Percentiles rank a stretch among this genome's conserved stretches.
Conservation (phyloP, 1,284 basidiomycete species). For the Cronartium quercuum region DNA sequence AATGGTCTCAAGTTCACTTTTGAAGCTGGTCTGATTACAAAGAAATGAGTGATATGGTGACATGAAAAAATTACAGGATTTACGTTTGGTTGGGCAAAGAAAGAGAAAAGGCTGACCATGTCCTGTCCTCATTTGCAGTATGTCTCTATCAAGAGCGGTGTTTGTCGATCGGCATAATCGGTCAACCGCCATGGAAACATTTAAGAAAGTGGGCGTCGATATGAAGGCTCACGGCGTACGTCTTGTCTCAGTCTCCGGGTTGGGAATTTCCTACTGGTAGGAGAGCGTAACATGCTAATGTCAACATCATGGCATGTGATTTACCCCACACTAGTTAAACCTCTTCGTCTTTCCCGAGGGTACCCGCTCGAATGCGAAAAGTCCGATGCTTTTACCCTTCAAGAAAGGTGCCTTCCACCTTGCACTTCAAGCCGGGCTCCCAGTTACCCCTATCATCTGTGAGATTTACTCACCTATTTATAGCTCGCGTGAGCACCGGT, state of each 20-base stretch:
- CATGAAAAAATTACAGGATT: neutral
- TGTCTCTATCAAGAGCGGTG: slow-evolving; percentile 83
- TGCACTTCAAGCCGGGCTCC: slow-evolving; percentile 62
- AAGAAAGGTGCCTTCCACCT: slow-evolving; percentile 99
- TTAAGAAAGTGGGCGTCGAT: slow-evolving; percentile 68
- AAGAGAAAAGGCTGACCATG: neutral
- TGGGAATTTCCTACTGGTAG: no score
- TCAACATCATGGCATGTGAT: neutral
- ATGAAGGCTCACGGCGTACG: slow-evolving; percentile 64
- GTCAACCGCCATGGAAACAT: slow-evolving; percentile 64
- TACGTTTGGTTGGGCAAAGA: neutral
- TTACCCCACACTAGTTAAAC: slow-evolving; percentile 55
- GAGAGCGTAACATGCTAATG: no score
- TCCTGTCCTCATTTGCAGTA: slow-evolving; percentile 41
- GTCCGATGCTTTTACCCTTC: slow-evolving; percentile 70
- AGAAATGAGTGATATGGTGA: no score
- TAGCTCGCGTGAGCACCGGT: slow-evolving; percentile 52
- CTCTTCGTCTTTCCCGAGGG: slow-evolving; percentile 91
- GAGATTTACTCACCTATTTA: slow-evolving; percentile 60
- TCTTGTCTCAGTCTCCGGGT: neutral
- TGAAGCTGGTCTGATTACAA: no score
- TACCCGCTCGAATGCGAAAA: slow-evolving; percentile 67
- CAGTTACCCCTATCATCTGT: slow-evolving; percentile 77
- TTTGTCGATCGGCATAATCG: slow-evolving; percentile 86
- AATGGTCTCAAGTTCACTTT: no score